phyloP scores from a whole-genome alignment of 345 rosid species.

The Eucalyptus camaldulensis region DNA sequence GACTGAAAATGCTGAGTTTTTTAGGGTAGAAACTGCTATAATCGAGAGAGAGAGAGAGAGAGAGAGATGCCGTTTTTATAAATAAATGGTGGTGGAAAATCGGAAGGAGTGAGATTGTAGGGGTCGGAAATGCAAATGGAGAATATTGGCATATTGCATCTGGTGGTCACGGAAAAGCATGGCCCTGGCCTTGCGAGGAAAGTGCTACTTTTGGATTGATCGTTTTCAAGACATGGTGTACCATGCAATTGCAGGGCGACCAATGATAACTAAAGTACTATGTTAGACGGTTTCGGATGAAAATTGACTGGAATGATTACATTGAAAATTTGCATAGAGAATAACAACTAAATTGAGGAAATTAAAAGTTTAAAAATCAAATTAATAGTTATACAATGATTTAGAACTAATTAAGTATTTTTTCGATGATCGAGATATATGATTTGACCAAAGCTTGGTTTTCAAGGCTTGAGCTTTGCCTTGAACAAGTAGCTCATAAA shows the following conservation, averaged over 20 bases:
- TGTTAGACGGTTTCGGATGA: accelerated
- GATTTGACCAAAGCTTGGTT: background rate
- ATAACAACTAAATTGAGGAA: too few species aligned
- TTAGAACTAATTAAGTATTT: too few species aligned
- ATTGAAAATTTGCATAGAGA: too few species aligned
- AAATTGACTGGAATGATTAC: accelerated
- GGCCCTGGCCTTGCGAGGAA: background rate
- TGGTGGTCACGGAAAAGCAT: background rate
- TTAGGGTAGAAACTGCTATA: background rate
- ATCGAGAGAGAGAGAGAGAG: background rate
- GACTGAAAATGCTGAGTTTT: background rate
- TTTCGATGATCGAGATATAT: background rate
- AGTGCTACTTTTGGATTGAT: too few species aligned
- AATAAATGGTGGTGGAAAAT: background rate
- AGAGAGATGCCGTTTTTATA: background rate
- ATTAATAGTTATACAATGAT: too few species aligned
- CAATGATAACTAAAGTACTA: too few species aligned
- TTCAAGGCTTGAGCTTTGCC: background rate
- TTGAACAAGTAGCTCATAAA: background rate
- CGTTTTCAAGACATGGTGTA: too few species aligned
- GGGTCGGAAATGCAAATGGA: background rate
- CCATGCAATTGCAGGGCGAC: too few species aligned
- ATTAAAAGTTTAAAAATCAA: too few species aligned
- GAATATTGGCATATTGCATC: background rate
- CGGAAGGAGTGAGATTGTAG: background rate